Evolutionary conservation across 192 early-diverging fungal species (phyloP).

Genomic region (Coemansia sp.): DNA sequence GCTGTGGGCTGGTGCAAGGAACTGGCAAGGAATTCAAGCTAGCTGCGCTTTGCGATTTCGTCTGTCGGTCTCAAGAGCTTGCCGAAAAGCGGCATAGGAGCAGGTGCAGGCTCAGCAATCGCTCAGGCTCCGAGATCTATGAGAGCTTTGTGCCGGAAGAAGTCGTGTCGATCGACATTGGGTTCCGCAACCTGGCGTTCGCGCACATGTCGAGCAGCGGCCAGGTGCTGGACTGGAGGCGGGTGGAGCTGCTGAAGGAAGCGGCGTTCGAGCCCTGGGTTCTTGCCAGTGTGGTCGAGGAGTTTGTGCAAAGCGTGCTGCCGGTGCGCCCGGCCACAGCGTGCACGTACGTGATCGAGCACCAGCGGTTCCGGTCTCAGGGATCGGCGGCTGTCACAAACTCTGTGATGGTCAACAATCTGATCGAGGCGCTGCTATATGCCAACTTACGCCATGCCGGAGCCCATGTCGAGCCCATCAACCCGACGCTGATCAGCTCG

Average conservation of each 20-base stretch:
- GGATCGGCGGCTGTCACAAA: constrained; percentile 53
- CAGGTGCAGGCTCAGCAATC: background rate
- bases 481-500: constrained; percentile 36
- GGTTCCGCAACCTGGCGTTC: constrained; percentile 54
- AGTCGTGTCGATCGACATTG: constrained; percentile 58
- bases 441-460: constrained; percentile 38
- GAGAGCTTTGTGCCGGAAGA: constrained; percentile 30
- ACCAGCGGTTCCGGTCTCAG: constrained; percentile 56
- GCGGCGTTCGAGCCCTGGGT: constrained; percentile 53
- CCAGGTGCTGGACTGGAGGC: constrained; percentile 42
- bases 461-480: constrained; percentile 40
- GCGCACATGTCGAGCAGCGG: constrained; percentile 35
- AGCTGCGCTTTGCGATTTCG: constrained; percentile 31
- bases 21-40: constrained; percentile 33
- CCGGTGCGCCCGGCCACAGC: constrained; percentile 23
- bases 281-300: constrained; percentile 33
- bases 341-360: constrained; percentile 54
- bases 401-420: constrained; percentile 56
- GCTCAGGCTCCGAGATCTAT: constrained; percentile 12
- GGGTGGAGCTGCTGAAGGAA: constrained; percentile 45
- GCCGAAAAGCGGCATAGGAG: constrained; percentile 24
- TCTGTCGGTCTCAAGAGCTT: constrained; percentile 34
- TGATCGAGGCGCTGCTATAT: constrained; percentile 55
- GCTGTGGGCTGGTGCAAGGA: constrained; percentile 45
- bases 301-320: constrained; percentile 34